A percentile compares a stretch with the other conserved stretches of the same genome.
Conservation (phyloP, 2,329 filamentous ascomycete species). For the Pyricularia sp. region DNA sequence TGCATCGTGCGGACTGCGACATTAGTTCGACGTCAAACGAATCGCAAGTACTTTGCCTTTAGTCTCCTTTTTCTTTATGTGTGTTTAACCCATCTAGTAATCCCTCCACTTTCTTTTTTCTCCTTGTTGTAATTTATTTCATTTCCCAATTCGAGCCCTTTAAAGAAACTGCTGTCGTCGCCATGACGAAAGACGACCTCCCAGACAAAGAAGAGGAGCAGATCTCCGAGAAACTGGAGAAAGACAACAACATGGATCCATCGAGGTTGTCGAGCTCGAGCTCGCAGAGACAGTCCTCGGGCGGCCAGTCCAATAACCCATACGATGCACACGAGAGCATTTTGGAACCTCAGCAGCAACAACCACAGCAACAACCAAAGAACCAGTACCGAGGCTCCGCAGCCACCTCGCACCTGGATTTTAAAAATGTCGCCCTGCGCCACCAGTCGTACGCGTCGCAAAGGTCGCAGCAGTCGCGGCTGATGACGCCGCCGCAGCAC, state of each 20-base stretch:
- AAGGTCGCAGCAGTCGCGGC: background rate
- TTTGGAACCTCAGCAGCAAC: background rate
- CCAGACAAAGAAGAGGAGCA: background rate
- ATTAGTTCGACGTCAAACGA: background rate
- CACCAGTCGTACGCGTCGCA: background rate
- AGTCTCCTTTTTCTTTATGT: background rate
- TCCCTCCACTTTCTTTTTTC: background rate
- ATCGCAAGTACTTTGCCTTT: background rate
- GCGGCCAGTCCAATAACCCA: background rate
- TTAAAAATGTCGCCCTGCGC: background rate
- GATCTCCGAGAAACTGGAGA: background rate
- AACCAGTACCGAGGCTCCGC: background rate
- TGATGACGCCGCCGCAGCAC: background rate
- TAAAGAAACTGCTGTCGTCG: background rate
- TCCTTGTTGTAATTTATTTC: background rate
- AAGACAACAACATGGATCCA: background rate
- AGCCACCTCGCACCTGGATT: background rate
- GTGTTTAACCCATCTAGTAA: background rate
- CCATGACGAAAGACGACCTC: background rate
- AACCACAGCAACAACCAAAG: background rate
- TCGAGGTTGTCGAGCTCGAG: background rate
- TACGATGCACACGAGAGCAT: background rate
- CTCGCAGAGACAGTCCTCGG: background rate
- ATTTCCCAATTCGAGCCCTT: background rate
- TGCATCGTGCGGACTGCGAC: background rate